Evolutionary conservation across 495 filamentous ascomycete species (phyloP).

Genomic region (Alectoria sarmentosa): DNA sequence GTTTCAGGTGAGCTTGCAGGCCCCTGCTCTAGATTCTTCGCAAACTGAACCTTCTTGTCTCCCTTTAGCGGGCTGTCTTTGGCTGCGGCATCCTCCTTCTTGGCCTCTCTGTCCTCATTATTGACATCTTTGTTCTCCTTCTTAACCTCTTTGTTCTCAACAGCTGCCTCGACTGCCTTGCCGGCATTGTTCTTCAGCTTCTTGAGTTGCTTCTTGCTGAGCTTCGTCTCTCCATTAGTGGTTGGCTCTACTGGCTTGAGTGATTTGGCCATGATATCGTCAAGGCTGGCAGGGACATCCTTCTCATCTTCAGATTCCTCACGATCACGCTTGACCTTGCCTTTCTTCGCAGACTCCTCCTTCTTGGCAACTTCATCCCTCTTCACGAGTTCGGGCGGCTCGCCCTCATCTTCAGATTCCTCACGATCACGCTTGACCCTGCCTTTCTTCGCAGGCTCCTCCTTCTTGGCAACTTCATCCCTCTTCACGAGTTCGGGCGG

Average conservation of each 20-base stretch:
- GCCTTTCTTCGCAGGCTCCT: slow-evolving; percentile 46
- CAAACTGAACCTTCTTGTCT: slow-evolving; percentile 98
- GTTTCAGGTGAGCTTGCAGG: slow-evolving; percentile 60
- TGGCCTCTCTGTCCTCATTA: no score
- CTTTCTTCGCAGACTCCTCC: slow-evolving; percentile 44
- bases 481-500: slow-evolving; percentile 61
- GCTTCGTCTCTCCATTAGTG: slow-evolving; percentile 52
- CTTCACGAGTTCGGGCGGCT: slow-evolving; percentile 64
- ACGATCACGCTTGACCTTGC: slow-evolving; percentile 81
- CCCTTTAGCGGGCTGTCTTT: slow-evolving; percentile 49
- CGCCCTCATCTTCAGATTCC: slow-evolving; percentile 63
- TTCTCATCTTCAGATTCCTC: slow-evolving; percentile 50
- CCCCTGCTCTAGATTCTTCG: slow-evolving; percentile 95
- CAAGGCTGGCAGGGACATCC: slow-evolving; percentile 45
- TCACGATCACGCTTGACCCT: slow-evolving; percentile 86
- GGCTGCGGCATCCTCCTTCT: background rate
- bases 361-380: slow-evolving; percentile 33
- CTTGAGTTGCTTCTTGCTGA: slow-evolving; percentile 97
- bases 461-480: slow-evolving; percentile 34
- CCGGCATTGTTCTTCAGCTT: slow-evolving; percentile 98
- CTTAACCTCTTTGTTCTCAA: slow-evolving; percentile 49
- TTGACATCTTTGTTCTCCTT: slow-evolving; percentile 32
- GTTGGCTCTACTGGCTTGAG: slow-evolving; percentile 45
- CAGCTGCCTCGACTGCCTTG: slow-evolving; percentile 54
- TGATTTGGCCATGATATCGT: slow-evolving; percentile 72